Evolutionary conservation across 1,284 basidiomycete species (phyloP).

Genomic region (Inonotus obliquus): DNA sequence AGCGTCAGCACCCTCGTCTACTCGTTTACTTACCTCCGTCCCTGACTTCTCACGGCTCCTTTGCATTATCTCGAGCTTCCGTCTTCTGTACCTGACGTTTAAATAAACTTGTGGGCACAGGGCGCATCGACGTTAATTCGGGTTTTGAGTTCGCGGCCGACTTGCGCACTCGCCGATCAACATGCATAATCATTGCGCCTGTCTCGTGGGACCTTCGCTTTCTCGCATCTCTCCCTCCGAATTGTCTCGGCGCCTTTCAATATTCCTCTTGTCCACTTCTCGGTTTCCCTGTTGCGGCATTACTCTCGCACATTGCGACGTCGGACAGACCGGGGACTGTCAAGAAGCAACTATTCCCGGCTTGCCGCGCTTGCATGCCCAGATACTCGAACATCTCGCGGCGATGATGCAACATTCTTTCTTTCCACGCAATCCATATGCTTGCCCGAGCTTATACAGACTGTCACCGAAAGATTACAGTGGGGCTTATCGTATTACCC

Average conservation of each 20-base stretch:
- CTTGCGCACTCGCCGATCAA: not conserved
- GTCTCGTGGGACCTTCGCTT: not conserved
- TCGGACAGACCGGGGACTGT: not conserved
- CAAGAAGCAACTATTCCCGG: not conserved
- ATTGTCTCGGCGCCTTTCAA: constrained; percentile 1
- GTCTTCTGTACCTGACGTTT: not conserved
- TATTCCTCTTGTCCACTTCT: not conserved
- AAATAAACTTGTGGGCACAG: not conserved
- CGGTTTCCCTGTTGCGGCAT: not conserved
- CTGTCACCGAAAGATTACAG: not conserved
- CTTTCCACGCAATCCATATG: not conserved
- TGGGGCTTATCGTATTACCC: not conserved
- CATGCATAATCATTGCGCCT: not conserved
- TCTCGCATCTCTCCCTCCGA: not conserved
- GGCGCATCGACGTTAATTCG: not conserved
- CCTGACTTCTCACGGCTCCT: constrained; percentile 4
- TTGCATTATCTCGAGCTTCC: not conserved
- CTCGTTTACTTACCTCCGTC: constrained; percentile 7
- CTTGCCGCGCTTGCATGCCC: not conserved
- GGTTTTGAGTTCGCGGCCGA: not conserved
- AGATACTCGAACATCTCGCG: not conserved
- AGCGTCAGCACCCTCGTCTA: constrained; percentile 7
- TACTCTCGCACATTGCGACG: not conserved
- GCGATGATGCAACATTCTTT: not conserved
- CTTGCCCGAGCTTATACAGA: not conserved